phyloP scores from a whole-genome alignment of 2,329 filamentous ascomycete genomes.

The Ceratocystis albifundus region DNA sequence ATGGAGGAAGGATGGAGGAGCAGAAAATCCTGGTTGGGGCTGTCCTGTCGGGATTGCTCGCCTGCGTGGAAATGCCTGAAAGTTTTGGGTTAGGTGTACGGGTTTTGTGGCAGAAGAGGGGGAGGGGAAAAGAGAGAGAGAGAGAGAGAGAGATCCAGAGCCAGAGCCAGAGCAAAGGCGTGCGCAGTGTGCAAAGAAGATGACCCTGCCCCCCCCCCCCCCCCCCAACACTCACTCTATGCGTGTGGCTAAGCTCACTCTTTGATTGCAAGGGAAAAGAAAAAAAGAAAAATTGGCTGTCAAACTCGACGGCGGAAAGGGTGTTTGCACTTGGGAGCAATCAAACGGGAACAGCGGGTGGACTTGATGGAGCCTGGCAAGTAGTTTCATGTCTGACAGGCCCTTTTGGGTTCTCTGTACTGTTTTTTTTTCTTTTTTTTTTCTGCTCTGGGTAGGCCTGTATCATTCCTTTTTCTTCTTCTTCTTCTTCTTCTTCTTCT shows the following conservation, averaged over 20 bases:
- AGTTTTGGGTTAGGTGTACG: not conserved
- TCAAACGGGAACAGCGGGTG: no score
- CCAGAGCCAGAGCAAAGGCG: not conserved
- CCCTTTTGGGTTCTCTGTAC: not conserved
- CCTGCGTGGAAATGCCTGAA: constrained; percentile 1
- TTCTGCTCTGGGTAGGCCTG: no score
- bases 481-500: not conserved
- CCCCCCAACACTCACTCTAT: no score
- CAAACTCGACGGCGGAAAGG: no score
- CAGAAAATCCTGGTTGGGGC: not conserved
- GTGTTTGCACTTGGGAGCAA: no score
- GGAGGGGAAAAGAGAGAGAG: not conserved
- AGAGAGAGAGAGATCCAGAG: not conserved
- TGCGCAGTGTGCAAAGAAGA: no score
- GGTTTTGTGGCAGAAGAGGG: not conserved
- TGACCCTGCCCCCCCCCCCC: no score
- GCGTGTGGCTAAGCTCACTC: no score
- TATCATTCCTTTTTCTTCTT: not conserved
- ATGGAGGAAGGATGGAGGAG: not conserved
- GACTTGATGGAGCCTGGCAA: no score
- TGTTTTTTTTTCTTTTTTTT: no score
- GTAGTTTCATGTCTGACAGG: not conserved
- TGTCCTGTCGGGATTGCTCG: constrained; percentile 2
- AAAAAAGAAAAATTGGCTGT: no score
- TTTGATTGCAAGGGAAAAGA: no score